Percentiles rank a stretch among this genome's conserved stretches.
phyloP scores from a whole-genome alignment of 768 basidiomycete species.

The Termitomyces titanicus region DNA sequence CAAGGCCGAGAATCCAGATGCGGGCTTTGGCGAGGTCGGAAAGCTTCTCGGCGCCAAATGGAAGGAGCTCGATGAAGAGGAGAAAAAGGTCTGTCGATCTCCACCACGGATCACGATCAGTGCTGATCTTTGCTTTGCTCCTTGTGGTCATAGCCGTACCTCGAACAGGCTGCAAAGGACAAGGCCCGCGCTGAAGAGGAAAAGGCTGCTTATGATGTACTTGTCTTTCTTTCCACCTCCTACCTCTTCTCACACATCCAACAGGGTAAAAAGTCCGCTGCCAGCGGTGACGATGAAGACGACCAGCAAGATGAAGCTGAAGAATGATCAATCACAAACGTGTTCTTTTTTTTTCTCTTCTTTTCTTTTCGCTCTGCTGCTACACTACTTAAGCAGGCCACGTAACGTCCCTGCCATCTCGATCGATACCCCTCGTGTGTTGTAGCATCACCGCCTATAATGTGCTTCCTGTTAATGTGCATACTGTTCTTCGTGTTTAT shows the following conservation, averaged over 20 bases:
- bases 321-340: no score
- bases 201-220: slow-evolving; percentile 52
- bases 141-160: slow-evolving; percentile 65
- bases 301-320: slow-evolving; percentile 28
- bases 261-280: slow-evolving; percentile 24
- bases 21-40: slow-evolving; percentile 91
- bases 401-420: slow-evolving; percentile 7
- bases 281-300: slow-evolving; percentile 27
- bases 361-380: neutral
- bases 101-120: neutral
- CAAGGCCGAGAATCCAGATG: slow-evolving; percentile 94
- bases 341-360: neutral
- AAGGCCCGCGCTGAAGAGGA: slow-evolving; percentile 86
- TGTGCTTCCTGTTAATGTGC: slow-evolving; percentile 3
- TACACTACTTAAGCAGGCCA: slow-evolving; percentile 7
- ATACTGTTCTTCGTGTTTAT: neutral
- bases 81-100: slow-evolving; percentile 73
- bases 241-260: neutral
- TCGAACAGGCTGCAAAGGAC: slow-evolving; percentile 82
- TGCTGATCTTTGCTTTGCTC: neutral
- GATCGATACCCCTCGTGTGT: slow-evolving; percentile 7
- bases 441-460: slow-evolving; percentile 1
- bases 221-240: slow-evolving; percentile 5
- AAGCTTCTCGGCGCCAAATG: slow-evolving; percentile 95
- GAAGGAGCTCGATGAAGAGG: slow-evolving; percentile 90